These are phyloP conservation scores for Tuber brumale DNA, from an alignment of 495 filamentous ascomycete genomes.

Conservation along the genomic window DNA sequence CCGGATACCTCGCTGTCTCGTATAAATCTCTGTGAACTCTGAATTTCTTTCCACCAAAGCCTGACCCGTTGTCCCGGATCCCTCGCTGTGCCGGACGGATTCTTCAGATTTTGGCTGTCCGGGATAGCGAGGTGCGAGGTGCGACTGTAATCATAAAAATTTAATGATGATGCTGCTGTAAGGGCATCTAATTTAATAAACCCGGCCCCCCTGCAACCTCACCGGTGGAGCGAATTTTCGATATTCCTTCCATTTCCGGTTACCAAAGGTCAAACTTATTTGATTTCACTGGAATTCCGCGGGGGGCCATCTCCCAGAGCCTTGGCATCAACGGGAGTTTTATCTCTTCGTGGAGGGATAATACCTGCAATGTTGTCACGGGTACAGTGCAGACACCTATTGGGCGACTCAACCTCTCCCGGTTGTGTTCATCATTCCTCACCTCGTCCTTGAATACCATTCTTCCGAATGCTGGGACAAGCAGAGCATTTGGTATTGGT, in stretches of 20 bases:
- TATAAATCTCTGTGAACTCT: too few relatives aligned
- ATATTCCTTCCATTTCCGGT: neutral
- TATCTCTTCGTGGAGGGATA: neutral
- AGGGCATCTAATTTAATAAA: too few relatives aligned
- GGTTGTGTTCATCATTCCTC: neutral
- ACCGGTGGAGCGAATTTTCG: neutral
- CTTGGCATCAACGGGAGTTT: neutral
- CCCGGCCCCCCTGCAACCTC: too few relatives aligned
- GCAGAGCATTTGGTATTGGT: neutral
- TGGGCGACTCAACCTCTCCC: too few relatives aligned
- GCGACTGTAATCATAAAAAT: too few relatives aligned
- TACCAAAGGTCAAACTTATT: neutral
- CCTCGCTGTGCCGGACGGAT: too few relatives aligned
- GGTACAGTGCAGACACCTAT: neutral
- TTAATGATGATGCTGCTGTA: too few relatives aligned
- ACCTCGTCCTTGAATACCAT: neutral
- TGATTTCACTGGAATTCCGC: neutral
- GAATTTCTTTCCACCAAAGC: too few relatives aligned
- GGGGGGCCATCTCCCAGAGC: neutral
- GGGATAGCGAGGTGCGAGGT: too few relatives aligned
- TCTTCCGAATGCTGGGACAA: neutral
- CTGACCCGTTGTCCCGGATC: too few relatives aligned
- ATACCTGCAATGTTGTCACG: neutral
- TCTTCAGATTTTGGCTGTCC: too few relatives aligned
- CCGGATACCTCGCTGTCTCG: too few relatives aligned